Evolutionary conservation across 805 yeast genomes (phyloP), one percentile per base, ranked within the genome.

Genomic region (Saccharomycopsis sp.): DNA sequence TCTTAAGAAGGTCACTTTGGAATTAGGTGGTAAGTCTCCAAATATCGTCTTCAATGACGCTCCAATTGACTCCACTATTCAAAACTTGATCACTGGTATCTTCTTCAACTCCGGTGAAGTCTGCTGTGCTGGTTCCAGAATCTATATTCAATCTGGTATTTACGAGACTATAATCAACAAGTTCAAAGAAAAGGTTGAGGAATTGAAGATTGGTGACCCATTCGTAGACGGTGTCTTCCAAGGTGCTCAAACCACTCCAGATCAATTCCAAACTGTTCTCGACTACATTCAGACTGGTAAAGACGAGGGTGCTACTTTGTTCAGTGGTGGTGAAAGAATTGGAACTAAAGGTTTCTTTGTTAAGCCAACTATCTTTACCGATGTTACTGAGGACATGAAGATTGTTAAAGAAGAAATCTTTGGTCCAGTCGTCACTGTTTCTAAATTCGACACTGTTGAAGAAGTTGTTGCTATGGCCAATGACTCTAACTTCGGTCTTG

Each of bases 1-100:
- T 74, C 79, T 92, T 73, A 92, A 92, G 81, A 90, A 88, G 73
- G 89, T 91, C 63, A 92, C 97, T 51, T 80, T 92, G 70, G 98
- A 92, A 78, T 84, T 91, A 68, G 98, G 98, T 70, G 98, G 98
- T 71, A 92, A 92, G 78, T 91, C 97, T 38, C 97, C 98, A 68
- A 85, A 87, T 73, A 84, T 92, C 66, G 85, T 92, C 54, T 90
- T 87, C 70, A 85, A 86, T 68, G 97, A 92, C 70, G 92, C 93
- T 58, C 84, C 92, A 72, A 70, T 92, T 60, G 84, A 86, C 58
- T 78, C 79, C 68, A 88, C 97, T 55, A 86, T 89, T 55, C 79
- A 85, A 66, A 82, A 84, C 79, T 84, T 90, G 65, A 80, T 87
- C 59, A 71, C 80, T 58, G 97, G 97, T 73, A 91, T 92, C 69